These are phyloP conservation scores for Mikania micrantha DNA, from an alignment of 129 eudicot genomes.

Conservation along the genomic window DNA sequence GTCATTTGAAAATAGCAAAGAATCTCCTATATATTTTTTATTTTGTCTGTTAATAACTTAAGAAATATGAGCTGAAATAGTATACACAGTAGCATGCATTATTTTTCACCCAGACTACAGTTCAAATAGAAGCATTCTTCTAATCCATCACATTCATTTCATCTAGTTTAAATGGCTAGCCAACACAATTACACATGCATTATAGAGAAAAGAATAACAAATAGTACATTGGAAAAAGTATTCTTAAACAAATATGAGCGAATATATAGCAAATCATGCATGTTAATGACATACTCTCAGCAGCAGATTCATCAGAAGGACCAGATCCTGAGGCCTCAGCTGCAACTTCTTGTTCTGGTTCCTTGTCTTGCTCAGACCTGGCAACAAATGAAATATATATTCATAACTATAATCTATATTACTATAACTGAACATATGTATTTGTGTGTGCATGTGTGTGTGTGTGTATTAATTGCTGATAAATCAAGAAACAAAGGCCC, in stretches of 20 bases:
- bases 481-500: background rate
- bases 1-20: background rate
- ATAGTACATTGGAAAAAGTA: background rate
- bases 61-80: background rate
- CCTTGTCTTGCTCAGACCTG: constrained; percentile 99
- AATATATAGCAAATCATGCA: background rate
- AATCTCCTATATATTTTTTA: background rate
- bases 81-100: background rate
- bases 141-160: background rate
- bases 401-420: background rate
- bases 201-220: background rate
- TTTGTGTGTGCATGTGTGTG: too few relatives aligned
- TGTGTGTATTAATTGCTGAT: background rate
- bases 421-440: background rate
- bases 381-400: background rate
- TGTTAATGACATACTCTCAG: constrained; percentile 52
- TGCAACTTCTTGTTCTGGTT: constrained; percentile 86
- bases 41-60: background rate
- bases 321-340: constrained; percentile 66
- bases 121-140: background rate
- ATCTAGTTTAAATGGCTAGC: background rate
- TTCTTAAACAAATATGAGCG: background rate
- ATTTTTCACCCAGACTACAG: background rate
- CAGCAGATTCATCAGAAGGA: constrained; percentile 74
- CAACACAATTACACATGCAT: background rate